Evolutionary conservation across 306 rosid species (phyloP), one percentile per base, ranked within the genome.

Genomic region (Cucumis hystrix): DNA sequence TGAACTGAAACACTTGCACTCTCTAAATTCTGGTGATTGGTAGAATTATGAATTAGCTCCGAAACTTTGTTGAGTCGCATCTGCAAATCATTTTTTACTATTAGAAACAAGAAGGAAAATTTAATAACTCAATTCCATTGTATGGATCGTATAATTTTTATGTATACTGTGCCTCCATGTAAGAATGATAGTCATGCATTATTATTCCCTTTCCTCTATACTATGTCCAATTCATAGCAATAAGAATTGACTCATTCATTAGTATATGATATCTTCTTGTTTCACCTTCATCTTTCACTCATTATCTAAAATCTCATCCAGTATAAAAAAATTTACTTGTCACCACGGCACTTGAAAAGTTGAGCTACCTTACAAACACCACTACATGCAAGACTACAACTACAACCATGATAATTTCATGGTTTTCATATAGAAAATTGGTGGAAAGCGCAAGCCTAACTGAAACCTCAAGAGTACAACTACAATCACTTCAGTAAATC

Each of bases 41-140:
- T 85, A 7, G 99, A 95, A 84, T 92, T 95, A 76, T 95, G 99
- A 39, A 95, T 95, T 58, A 95, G 99, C 89, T 95, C 99, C 1
- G 99, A 95, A 70, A 95, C 99, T 87, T 95, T 90, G 78, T 95
- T 92, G 79, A 95, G 83, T 20, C 97, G 87, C 99, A 95, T 95
- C 97, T 92, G 85, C 83, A 79, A 71, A 14, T 49, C 72, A 57
- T 21, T 25, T 47, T 21, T 16, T 33, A 63, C 5, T 58, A 62
- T 77, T 40, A 70, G 79, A 17, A 8, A 52, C 20, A 56, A 45
- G 55, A 54, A 33, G 43, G 33, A 17, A 15, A 18, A 16, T 3
- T 8, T n/a, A 39, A 65, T 39, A 37, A 65, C 15, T 65, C 71
- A 35, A 8, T 65, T 37, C 49, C 49, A 35, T 37, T 65, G 21